Conservation (phyloP, 164 flowering plant species). For the Vitis rotundifolia region DNA sequence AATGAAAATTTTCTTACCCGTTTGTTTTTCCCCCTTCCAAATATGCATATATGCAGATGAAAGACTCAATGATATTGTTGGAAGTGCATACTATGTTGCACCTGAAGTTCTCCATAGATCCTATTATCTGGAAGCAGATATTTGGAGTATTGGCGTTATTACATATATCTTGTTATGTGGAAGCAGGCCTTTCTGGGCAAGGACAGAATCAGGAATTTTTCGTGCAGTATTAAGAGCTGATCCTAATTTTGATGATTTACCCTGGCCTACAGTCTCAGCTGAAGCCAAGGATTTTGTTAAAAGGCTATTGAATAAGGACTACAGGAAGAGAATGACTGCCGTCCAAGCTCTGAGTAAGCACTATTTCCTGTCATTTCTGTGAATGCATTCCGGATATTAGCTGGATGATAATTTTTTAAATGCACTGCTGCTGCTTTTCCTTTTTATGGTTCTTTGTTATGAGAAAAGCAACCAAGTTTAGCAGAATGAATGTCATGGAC, state of each 20-base stretch:
- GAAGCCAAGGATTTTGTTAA: slow-evolving; percentile 61
- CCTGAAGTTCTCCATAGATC: slow-evolving; percentile 98
- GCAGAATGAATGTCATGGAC: background rate
- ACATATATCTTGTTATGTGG: slow-evolving; percentile 93
- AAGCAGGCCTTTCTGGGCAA: slow-evolving; percentile 98
- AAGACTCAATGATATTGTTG: slow-evolving; percentile 96
- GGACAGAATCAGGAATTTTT: slow-evolving; percentile 99
- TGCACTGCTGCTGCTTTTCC: background rate
- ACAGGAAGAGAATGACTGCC: slow-evolving; percentile 58
- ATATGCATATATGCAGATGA: slow-evolving; percentile 55
- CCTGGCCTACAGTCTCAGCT: slow-evolving; percentile 54
- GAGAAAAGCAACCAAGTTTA: background rate
- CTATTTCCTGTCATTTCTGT: background rate
- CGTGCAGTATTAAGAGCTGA: slow-evolving; percentile 96
- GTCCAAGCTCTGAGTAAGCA: slow-evolving; percentile 56
- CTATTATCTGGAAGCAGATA: slow-evolving; percentile 91
- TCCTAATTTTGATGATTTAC: slow-evolving; percentile 80
- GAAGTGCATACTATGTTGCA: slow-evolving; percentile 99
- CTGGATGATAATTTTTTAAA: background rate
- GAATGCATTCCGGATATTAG: background rate
- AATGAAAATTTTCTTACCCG: too few species aligned
- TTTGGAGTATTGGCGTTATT: slow-evolving; percentile 98
- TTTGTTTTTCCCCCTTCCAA: background rate
- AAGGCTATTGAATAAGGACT: slow-evolving; percentile 57
- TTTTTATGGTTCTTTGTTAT: background rate